Evolutionary conservation across 805 yeast species (phyloP), one percentile per base, ranked within the genome.

Genomic region (Starmerella sp.): DNA sequence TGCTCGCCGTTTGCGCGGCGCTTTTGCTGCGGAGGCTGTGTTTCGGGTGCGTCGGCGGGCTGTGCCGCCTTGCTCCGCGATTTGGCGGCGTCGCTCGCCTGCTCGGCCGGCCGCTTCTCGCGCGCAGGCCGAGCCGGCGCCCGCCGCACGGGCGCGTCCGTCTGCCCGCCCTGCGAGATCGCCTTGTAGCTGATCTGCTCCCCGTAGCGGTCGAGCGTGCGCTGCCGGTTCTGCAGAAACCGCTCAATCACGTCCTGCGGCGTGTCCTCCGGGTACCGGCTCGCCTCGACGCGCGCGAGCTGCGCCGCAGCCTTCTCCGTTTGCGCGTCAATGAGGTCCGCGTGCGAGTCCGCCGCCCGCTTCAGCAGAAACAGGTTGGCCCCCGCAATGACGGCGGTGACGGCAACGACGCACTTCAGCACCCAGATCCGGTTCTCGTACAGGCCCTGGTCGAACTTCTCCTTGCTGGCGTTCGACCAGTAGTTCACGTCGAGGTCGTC

Each of bases 161-260:
- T 10, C 28, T 8, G 36, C 14, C 22, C 30, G 30, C 39, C 49
- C 15, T 34, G 31, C 15, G 9, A n/a, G 17, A 46, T 34, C 28
- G 39, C 15, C 17, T 39, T 52, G 43, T 46, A 57, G 54, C 55
- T 51, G 43, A 57, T 11, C 43, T 57, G 51, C 45, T 45, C 17
- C 34, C 54, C 53, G 50, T 44, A 54, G 11, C 46, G 37, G 42
- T 60, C 63, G 11, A 62, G 51, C n/a, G 60, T 57, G 31, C 56
- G 54, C 57, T 67, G 62, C 29, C 72, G 61, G 13, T 60, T 63
- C 22, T 58, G 78, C 54, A 82, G 59, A 62, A 82, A 82, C 56
- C 87, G 70, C 55, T 74, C 70, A 30, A 81, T 73, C 38, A 86
- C 70, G 3, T 79, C 76, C 49, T 75, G 66, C 57, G 77, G 75